Conservation (phyloP, 495 filamentous ascomycete species). For the Tricharina praecox region DNA sequence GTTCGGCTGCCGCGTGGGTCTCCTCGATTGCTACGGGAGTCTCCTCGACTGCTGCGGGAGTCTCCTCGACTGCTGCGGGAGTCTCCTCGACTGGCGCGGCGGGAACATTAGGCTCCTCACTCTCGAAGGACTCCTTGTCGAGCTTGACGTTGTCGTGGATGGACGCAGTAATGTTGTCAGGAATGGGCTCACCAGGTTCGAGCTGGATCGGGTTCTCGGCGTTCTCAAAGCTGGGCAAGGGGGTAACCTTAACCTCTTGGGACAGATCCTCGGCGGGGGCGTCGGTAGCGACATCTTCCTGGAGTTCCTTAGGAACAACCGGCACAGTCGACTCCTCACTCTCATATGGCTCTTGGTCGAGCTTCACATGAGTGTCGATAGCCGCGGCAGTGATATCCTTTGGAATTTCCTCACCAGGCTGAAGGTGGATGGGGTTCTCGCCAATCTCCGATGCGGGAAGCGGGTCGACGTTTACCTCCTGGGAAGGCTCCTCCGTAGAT, state of each 20-base stretch:
- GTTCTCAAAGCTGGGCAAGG: not conserved
- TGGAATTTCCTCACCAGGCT: slow-evolving; percentile 35
- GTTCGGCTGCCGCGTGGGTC: not conserved
- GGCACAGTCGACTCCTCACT: no score
- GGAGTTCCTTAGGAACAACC: not conserved
- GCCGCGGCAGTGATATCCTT: slow-evolving; percentile 31
- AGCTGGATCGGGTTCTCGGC: slow-evolving; percentile 57
- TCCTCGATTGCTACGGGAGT: not conserved
- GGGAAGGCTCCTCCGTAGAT: not conserved
- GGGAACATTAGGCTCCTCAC: not conserved
- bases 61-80: not conserved
- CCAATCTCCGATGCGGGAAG: slow-evolving; percentile 49
- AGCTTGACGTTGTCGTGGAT: slow-evolving; percentile 46
- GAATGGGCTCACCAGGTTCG: slow-evolving; percentile 43
- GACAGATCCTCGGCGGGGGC: no score
- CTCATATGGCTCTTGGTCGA: slow-evolving; percentile 65
- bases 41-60: slow-evolving; percentile 4
- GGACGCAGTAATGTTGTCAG: slow-evolving; percentile 31
- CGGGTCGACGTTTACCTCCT: slow-evolving; percentile 37
- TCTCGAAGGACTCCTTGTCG: slow-evolving; percentile 54
- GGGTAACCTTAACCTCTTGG: no score
- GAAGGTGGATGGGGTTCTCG: not conserved
- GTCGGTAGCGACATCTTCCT: not conserved
- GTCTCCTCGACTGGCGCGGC: not conserved
- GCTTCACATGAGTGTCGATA: slow-evolving; percentile 43